phyloP scores from a whole-genome alignment of 257 asterid genomes.

The Cordia subcordata region DNA sequence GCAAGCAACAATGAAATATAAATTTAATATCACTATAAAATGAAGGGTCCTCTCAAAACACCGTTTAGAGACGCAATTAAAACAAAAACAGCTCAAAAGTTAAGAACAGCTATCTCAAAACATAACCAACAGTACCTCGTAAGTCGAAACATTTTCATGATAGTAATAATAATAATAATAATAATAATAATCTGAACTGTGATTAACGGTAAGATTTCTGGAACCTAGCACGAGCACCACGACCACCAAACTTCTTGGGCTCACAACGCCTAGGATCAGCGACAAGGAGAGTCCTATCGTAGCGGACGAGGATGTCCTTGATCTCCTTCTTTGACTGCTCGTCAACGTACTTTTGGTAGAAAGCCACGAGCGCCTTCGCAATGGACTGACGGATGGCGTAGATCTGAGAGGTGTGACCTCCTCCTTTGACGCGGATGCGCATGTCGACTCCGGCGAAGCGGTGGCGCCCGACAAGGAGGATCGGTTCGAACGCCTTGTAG shows the following conservation, averaged over 20 bases:
- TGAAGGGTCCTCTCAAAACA: not conserved
- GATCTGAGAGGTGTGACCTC: slow-evolving; percentile 80
- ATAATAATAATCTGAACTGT: not conserved
- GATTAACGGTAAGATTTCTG: slow-evolving; percentile 72
- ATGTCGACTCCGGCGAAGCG: slow-evolving; percentile 75
- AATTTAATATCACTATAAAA: too few relatives aligned
- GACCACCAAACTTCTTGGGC: slow-evolving; percentile 96
- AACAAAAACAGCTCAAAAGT: too few relatives aligned
- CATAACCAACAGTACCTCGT: not conserved
- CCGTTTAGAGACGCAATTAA: not conserved
- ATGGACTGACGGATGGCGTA: slow-evolving; percentile 78
- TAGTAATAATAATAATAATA: not conserved
- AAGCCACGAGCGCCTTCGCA: slow-evolving; percentile 72
- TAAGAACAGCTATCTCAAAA: slow-evolving; percentile 1
- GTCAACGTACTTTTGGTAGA: slow-evolving; percentile 71
- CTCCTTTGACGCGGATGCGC: slow-evolving; percentile 79
- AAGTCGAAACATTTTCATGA: not conserved
- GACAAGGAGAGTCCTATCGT: slow-evolving; percentile 75
- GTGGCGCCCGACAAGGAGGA: slow-evolving; percentile 64
- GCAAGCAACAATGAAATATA: too few relatives aligned
- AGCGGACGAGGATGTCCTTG: slow-evolving; percentile 67
- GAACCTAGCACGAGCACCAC: slow-evolving; percentile 86
- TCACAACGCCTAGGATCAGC: slow-evolving; percentile 89
- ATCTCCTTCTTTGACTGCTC: slow-evolving; percentile 78
- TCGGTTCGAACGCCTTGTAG: slow-evolving; percentile 71